Conservation (phyloP, 345 rosid species). For the Hibiscus trionum region DNA sequence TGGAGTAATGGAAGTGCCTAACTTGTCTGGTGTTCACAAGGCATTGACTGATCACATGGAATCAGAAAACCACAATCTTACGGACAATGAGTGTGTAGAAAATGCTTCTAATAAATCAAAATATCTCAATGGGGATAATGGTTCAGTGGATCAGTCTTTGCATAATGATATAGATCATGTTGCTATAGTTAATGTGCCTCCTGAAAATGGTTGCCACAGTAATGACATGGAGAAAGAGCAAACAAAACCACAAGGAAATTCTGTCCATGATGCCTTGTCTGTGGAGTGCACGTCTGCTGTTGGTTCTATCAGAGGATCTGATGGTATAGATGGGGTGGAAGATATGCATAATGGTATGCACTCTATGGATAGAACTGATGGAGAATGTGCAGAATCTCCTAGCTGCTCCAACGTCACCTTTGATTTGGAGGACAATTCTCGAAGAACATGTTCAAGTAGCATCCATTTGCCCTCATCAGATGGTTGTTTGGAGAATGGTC, state of each 20-base stretch:
- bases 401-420: conserved; percentile 36
- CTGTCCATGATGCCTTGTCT: conserved; percentile 17
- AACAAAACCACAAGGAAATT: conserved; percentile 18
- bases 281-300: conserved; percentile 24
- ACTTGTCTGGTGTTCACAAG: conserved; percentile 53
- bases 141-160: conserved; percentile 21
- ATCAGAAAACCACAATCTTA: conserved; percentile 40
- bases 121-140: conserved; percentile 20
- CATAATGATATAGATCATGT: conserved; percentile 24
- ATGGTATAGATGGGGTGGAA: conserved; percentile 31
- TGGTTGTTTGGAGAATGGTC: conserved; percentile 19
- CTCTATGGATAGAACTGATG: conserved; percentile 16
- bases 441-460: conserved; percentile 9
- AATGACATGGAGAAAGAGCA: conserved; percentile 25
- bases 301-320: conserved; percentile 19
- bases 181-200: conserved; percentile 15
- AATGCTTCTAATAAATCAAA: conserved; percentile 26
- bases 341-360: conserved; percentile 17
- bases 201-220: conserved; percentile 23
- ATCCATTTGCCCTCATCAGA: conserved; percentile 15
- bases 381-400: conserved; percentile 37
- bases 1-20: conserved; percentile 69
- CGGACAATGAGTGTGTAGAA: conserved; percentile 27
- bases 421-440: conserved; percentile 33
- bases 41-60: conserved; percentile 59